These are phyloP conservation scores for Aphanomyces cochlioides DNA, from an alignment of 352 stramenopile genomes.

Conservation along the genomic window DNA sequence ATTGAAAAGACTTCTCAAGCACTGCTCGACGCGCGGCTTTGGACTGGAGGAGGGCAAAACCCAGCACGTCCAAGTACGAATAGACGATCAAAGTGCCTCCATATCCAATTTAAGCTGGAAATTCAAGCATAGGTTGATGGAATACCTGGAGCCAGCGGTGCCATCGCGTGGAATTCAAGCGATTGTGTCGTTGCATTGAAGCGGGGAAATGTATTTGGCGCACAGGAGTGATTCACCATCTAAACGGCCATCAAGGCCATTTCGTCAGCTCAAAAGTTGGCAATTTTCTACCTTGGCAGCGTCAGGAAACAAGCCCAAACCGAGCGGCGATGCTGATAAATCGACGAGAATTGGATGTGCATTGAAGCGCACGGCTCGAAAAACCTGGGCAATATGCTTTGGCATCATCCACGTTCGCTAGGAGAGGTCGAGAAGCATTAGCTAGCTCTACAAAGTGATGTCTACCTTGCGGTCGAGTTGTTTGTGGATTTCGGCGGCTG, in stretches of 20 bases:
- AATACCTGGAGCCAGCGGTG: constrained; percentile 10
- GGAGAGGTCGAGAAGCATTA: not conserved
- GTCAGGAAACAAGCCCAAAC: constrained; percentile 22
- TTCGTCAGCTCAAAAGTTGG: not conserved
- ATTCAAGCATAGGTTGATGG: not conserved
- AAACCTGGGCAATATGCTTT: not conserved
- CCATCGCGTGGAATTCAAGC: constrained; percentile 14
- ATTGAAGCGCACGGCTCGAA: constrained; percentile 19
- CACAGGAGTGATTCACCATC: constrained; percentile 27
- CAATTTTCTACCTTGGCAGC: constrained; percentile 17
- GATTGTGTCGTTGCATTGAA: not conserved
- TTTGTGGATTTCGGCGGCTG: too few relatives aligned
- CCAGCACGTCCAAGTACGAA: constrained; percentile 22
- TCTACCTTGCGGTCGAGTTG: too few relatives aligned
- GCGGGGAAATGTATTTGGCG: constrained; percentile 12
- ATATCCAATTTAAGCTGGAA: not conserved
- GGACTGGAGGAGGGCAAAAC: constrained; percentile 11
- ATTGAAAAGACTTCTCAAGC: constrained; percentile 14
- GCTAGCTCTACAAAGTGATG: too few relatives aligned
- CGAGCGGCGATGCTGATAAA: not conserved
- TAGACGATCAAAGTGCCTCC: constrained; percentile 4
- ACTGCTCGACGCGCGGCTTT: not conserved
- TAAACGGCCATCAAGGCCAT: not conserved
- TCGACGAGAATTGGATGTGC: constrained; percentile 22
- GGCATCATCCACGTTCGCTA: not conserved